Evolutionary conservation across 2,329 filamentous ascomycete species (phyloP).

Genomic region (Ophiostoma tasmaniense): DNA sequence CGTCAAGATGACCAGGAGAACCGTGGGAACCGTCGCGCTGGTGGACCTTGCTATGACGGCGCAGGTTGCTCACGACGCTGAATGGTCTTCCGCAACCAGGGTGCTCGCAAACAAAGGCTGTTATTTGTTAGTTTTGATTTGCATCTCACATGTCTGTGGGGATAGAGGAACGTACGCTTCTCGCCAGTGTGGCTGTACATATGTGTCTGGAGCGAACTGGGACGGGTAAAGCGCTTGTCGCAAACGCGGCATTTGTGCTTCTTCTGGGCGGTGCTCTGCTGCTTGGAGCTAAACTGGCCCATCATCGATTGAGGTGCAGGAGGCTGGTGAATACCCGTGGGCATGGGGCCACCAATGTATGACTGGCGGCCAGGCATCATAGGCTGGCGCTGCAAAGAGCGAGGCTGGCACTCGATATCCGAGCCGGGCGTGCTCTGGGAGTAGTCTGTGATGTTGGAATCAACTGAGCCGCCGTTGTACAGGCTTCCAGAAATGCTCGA

Average conservation of each 20-base stretch:
- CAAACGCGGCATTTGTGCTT: slow-evolving; percentile 99
- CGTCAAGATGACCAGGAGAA: background rate
- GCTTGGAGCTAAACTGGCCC: slow-evolving; percentile 95
- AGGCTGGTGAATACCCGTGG: slow-evolving; percentile 47
- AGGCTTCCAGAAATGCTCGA: slow-evolving; percentile 82
- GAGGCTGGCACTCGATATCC: slow-evolving; percentile 56
- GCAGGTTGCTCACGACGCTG: slow-evolving; percentile 91
- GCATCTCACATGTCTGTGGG: no score
- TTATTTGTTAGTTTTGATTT: background rate
- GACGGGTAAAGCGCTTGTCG: slow-evolving; percentile 92
- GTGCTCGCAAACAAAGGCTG: slow-evolving; percentile 89
- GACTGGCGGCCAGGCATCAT: slow-evolving; percentile 4
- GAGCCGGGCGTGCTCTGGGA: slow-evolving; percentile 65
- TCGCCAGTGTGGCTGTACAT: slow-evolving; percentile 98
- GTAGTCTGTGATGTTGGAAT: slow-evolving; percentile 14
- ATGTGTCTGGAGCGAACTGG: slow-evolving; percentile 89
- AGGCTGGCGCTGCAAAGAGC: slow-evolving; percentile 10
- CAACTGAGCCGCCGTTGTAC: slow-evolving; percentile 55
- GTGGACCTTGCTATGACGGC: slow-evolving; percentile 93
- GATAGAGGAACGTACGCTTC: slow-evolving; percentile 68
- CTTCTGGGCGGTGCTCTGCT: slow-evolving; percentile 92
- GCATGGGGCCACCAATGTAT: slow-evolving; percentile 48
- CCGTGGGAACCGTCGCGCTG: slow-evolving; percentile 34
- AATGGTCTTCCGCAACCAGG: slow-evolving; percentile 94
- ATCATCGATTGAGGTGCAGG: slow-evolving; percentile 96